phyloP scores from a whole-genome alignment of 495 filamentous ascomycete species.

The Podospora bellae-mahoneyi region DNA sequence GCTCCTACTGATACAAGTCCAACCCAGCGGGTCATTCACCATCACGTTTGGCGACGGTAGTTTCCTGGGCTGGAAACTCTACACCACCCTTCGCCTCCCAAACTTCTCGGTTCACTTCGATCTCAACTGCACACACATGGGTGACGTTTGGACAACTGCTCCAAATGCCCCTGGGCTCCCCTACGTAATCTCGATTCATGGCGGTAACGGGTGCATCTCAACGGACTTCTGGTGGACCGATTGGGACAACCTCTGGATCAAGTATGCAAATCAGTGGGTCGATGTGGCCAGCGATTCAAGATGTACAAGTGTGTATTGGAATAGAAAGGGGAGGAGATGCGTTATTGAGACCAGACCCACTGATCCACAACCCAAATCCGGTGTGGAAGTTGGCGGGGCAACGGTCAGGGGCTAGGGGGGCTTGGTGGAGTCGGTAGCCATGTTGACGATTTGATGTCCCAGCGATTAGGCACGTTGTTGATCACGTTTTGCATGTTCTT shows the following conservation, averaged over 20 bases:
- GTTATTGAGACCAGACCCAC: not conserved
- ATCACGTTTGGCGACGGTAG: not conserved
- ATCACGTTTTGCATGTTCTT: not conserved
- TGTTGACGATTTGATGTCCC: too few relatives aligned
- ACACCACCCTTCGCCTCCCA: not conserved
- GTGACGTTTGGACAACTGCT: not conserved
- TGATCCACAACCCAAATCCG: not conserved
- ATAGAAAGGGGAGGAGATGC: slow-evolving; percentile 2
- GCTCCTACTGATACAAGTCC: not conserved
- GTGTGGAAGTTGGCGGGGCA: not conserved
- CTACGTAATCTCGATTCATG: not conserved
- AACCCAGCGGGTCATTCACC: not conserved
- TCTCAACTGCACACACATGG: not conserved
- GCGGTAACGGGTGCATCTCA: not conserved
- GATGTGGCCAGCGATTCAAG: not conserved
- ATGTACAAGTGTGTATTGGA: not conserved
- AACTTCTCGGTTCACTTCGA: slow-evolving; percentile 16
- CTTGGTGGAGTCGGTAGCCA: not conserved
- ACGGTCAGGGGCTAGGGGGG: not conserved
- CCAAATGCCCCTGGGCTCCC: not conserved
- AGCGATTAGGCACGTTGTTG: too few relatives aligned
- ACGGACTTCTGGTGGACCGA: not conserved
- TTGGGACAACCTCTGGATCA: not conserved
- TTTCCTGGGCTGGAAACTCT: not conserved
- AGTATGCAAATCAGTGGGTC: slow-evolving; percentile 2